phyloP scores from a whole-genome alignment of 169 alveolate species.

The Plasmodium adleri region DNA sequence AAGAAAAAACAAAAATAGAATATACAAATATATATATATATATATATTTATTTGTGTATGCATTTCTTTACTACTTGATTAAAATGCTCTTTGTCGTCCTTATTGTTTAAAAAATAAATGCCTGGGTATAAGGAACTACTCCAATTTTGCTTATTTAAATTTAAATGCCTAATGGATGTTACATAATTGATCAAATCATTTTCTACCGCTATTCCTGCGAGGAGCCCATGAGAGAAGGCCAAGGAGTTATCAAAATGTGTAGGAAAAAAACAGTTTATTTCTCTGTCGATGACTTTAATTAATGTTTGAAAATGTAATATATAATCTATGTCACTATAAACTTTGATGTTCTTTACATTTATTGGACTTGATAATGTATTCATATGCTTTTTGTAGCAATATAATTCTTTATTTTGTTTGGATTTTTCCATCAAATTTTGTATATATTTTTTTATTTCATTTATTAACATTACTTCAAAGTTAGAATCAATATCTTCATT shows the following conservation, averaged over 20 bases:
- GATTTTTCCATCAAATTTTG: conserved; percentile 19
- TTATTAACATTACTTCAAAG: conserved; percentile 22
- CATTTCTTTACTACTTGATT: conserved; percentile 13
- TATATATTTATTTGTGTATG: neutral
- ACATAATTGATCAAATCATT: conserved; percentile 49
- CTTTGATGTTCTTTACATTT: conserved; percentile 10
- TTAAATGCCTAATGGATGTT: conserved; percentile 56
- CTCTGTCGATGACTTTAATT: conserved; percentile 29
- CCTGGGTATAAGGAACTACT: conserved; percentile 64
- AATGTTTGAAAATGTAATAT: conserved; percentile 27
- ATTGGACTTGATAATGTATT: conserved; percentile 6
- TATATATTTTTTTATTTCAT: conserved; percentile 44
- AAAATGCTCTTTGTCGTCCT: neutral
- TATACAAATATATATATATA: neutral
- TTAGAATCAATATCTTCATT: conserved; percentile 46
- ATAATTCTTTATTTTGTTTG: conserved; percentile 24
- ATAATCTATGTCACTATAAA: conserved; percentile 49
- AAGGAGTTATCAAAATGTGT: conserved; percentile 63
- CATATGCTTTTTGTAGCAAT: conserved; percentile 40
- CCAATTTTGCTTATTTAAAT: conserved; percentile 49
- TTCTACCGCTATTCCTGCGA: conserved; percentile 66
- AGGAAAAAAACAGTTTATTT: conserved; percentile 39
- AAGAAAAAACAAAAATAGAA: neutral
- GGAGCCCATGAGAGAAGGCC: conserved; percentile 58
- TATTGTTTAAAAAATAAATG: conserved; percentile 27